These are phyloP conservation scores for Endogone sp. DNA, from an alignment of 192 early-diverging fungal species.

Conservation along the genomic window DNA sequence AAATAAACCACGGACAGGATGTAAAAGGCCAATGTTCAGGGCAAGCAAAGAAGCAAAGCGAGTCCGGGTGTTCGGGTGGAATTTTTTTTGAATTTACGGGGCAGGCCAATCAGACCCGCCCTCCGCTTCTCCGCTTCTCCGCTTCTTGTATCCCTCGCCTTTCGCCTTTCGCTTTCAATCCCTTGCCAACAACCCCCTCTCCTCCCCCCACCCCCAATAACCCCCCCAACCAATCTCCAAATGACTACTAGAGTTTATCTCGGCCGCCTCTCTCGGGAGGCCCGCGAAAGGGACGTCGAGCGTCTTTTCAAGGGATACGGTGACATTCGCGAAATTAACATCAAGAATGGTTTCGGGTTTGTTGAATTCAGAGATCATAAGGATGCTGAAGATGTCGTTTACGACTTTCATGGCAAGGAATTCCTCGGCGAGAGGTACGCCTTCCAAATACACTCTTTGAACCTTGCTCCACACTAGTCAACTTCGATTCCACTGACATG, in stretches of 20 bases:
- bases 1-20: too few species aligned
- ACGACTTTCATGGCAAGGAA: conserved; percentile 74
- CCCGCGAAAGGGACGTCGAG: conserved; percentile 80
- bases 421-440: conserved; percentile 83
- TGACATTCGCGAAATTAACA: conserved; percentile 74
- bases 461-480: background rate
- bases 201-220: too few species aligned
- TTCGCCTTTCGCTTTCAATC: too few species aligned
- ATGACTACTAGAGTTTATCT: conserved; percentile 58
- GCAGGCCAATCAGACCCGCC: too few species aligned
- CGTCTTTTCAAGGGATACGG: conserved; percentile 77
- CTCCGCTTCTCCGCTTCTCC: too few species aligned
- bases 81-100: too few species aligned
- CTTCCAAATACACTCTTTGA: background rate
- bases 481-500: background rate
- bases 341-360: conserved; percentile 89
- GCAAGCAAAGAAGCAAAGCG: too few species aligned
- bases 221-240: too few species aligned
- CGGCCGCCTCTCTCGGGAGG: conserved; percentile 83
- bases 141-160: too few species aligned
- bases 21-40: too few species aligned
- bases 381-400: conserved; percentile 89
- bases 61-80: too few species aligned
- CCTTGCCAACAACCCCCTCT: too few species aligned
- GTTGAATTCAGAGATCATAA: conserved; percentile 86